A percentile compares a stretch with the other conserved stretches of the same genome.
Evolutionary conservation across 2,329 filamentous ascomycete species (phyloP).

Genomic region (Metarhizium album): DNA sequence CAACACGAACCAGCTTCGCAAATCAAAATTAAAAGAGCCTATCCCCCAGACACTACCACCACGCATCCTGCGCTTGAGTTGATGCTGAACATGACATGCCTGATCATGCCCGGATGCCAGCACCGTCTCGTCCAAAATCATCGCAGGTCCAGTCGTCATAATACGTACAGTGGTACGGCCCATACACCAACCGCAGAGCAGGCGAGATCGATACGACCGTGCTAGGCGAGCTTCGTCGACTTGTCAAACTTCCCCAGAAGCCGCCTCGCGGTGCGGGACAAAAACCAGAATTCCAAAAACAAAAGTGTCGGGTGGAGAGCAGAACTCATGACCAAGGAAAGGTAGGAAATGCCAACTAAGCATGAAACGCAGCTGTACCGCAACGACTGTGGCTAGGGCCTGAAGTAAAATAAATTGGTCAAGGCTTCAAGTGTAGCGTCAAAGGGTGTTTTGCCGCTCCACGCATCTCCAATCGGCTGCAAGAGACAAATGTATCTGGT

Average conservation of each 20-base stretch:
- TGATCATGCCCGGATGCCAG: neutral
- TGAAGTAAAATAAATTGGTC: neutral
- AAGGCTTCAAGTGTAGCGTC: constrained; percentile 4
- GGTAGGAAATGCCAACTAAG: constrained; percentile 17
- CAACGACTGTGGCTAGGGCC: constrained; percentile 21
- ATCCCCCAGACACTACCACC: neutral
- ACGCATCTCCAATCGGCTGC: constrained; percentile 4
- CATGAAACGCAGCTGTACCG: constrained; percentile 24
- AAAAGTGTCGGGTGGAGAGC: constrained; percentile 7
- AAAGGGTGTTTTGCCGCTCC: constrained; percentile 1
- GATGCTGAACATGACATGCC: neutral
- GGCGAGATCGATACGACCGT: neutral
- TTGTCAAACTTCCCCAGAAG: constrained; percentile 26
- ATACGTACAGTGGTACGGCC: neutral
- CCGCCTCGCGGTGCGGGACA: constrained; percentile 17
- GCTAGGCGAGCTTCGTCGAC: constrained; percentile 4
- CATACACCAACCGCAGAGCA: neutral
- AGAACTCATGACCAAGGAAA: constrained; percentile 18
- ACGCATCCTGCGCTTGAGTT: neutral
- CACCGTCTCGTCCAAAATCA: neutral
- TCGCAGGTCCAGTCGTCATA: neutral
- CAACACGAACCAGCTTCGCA: neutral
- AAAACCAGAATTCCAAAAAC: constrained; percentile 12
- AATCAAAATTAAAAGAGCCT: neutral
- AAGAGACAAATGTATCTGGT: neutral